Evolutionary conservation across 2,329 filamentous ascomycete genomes (phyloP).

Genomic region (Phaeosphaeria sp.): DNA sequence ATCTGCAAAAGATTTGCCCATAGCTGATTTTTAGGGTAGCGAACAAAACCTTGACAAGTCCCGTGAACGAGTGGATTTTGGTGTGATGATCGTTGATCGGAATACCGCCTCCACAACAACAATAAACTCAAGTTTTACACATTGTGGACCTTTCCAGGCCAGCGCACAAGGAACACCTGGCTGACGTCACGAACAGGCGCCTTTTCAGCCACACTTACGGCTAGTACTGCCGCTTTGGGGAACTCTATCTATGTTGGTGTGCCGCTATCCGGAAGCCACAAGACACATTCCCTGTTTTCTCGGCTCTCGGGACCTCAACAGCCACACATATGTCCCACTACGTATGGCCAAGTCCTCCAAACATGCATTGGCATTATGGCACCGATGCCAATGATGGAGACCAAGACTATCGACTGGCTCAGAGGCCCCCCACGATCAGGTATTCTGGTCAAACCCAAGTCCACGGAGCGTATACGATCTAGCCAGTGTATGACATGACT

Average conservation of each 20-base stretch:
- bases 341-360: not conserved
- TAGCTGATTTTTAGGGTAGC: not conserved
- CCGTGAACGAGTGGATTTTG: not conserved
- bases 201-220: conserved; percentile 1
- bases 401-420: not conserved
- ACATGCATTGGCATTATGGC: not conserved
- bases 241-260: not conserved
- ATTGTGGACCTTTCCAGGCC: not conserved
- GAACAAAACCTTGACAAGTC: not conserved
- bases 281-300: conserved; percentile 7
- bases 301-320: not conserved
- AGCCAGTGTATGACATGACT: not conserved
- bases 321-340: not conserved
- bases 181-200: not conserved
- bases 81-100: not conserved
- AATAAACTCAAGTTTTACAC: not conserved
- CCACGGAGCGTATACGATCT: not conserved
- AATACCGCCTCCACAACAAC: not conserved
- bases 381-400: not conserved
- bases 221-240: not conserved
- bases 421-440: not conserved
- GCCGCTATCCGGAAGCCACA: conserved; percentile 2
- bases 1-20: not conserved
- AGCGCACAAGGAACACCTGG: not conserved
- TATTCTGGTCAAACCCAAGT: not conserved